These are phyloP conservation scores for Xerophyta viscosa DNA, from an alignment of 106 monocot genomes.

Conservation along the genomic window DNA sequence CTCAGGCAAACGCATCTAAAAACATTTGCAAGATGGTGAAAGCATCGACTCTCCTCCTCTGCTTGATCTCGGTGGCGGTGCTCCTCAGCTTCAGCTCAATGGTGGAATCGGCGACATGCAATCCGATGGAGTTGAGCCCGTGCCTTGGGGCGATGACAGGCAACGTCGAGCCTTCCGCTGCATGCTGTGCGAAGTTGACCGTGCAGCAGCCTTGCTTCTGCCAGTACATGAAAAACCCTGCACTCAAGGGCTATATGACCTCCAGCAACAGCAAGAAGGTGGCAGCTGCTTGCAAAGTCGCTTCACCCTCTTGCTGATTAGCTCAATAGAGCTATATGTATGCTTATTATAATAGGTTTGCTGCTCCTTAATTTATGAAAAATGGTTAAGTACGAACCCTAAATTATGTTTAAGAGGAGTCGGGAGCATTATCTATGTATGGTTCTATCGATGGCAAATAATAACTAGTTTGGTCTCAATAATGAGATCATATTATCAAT, in stretches of 20 bases:
- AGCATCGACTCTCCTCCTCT: not conserved
- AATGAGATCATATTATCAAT: too few species aligned
- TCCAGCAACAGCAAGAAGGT: constrained; percentile 7
- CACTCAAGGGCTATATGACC: not conserved
- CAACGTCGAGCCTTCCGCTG: not conserved
- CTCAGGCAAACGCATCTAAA: too few species aligned
- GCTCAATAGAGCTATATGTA: too few species aligned
- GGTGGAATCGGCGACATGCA: not conserved
- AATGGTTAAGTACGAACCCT: too few species aligned
- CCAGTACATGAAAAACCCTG: constrained; percentile 11
- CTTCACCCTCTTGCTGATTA: too few species aligned
- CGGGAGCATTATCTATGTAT: too few species aligned
- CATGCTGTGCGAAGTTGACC: constrained; percentile 3
- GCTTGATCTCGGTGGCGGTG: not conserved
- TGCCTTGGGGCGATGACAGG: not conserved
- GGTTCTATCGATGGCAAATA: too few species aligned
- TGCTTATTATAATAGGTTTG: too few species aligned
- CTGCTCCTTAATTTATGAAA: too few species aligned
- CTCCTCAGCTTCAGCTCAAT: not conserved
- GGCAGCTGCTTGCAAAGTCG: too few species aligned
- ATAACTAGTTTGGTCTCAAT: too few species aligned
- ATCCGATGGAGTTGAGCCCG: not conserved
- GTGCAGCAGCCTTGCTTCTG: constrained; percentile 11
- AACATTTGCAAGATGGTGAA: not conserved
- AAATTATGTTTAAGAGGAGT: too few species aligned